These are phyloP conservation scores for Fraxinus greggii DNA, from an alignment of 305 asterid genomes.

Conservation along the genomic window DNA sequence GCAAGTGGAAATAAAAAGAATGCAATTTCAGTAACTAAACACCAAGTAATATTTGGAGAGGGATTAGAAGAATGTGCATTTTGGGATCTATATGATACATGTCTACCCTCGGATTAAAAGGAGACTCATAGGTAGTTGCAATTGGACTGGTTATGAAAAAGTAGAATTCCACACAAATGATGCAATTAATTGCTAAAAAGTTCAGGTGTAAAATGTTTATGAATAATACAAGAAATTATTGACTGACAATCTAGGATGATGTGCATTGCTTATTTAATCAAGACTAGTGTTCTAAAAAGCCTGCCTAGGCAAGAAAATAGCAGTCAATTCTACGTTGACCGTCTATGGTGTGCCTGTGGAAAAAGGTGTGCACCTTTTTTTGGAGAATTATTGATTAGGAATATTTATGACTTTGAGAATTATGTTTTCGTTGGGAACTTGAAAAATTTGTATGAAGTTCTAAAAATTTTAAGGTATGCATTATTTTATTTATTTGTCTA, in stretches of 20 bases:
- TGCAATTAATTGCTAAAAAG: neutral
- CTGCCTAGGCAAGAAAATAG: neutral
- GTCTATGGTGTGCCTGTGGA: neutral
- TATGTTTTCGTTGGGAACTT: neutral
- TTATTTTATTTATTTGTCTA: neutral
- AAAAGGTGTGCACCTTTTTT: neutral
- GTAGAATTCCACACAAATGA: neutral
- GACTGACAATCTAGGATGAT: neutral
- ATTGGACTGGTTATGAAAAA: neutral
- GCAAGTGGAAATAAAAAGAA: neutral
- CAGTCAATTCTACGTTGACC: neutral
- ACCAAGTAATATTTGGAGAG: neutral
- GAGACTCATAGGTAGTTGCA: neutral
- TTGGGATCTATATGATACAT: neutral
- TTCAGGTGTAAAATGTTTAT: neutral
- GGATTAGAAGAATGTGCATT: neutral
- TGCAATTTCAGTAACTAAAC: neutral
- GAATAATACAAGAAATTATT: neutral
- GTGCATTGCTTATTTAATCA: neutral
- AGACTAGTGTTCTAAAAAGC: neutral
- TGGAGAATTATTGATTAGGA: neutral
- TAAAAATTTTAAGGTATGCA: neutral
- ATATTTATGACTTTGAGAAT: neutral
- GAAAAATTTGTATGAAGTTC: neutral
- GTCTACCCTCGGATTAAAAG: neutral